Percentiles rank a stretch among this genome's conserved stretches.
These are phyloP conservation scores for Salix caprea DNA, from an alignment of 345 rosid species.

Conservation along the genomic window DNA sequence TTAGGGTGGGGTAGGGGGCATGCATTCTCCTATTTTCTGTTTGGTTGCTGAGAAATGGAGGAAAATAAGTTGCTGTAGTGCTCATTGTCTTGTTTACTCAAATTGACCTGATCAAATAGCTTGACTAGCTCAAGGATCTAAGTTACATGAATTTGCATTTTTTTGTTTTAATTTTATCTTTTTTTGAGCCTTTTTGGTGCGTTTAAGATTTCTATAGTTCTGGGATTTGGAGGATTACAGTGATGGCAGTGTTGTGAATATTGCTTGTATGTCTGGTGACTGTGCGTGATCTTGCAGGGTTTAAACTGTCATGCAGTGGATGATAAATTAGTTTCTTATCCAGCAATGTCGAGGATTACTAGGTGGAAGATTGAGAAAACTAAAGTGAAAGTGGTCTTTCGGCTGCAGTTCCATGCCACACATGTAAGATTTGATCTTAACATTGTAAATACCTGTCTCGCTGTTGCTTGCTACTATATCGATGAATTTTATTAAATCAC, in stretches of 20 bases:
- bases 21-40: slow-evolving; percentile 4
- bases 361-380: slow-evolving; percentile 94
- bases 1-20: not conserved
- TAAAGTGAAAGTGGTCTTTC: slow-evolving; percentile 90
- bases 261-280: not conserved
- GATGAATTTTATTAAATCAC: not conserved
- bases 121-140: slow-evolving; percentile 4
- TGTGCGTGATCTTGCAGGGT: slow-evolving; percentile 1
- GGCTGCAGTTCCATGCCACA: slow-evolving; percentile 92
- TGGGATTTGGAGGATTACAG: not conserved
- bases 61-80: slow-evolving; percentile 18
- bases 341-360: slow-evolving; percentile 72
- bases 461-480: not conserved
- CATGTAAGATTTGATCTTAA: slow-evolving; percentile 57
- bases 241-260: not conserved
- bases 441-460: not conserved
- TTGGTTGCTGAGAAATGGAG: slow-evolving; percentile 15
- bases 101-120: slow-evolving; percentile 10
- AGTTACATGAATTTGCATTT: not conserved
- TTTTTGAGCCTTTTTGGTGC: not conserved
- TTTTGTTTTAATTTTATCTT: not conserved
- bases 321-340: slow-evolving; percentile 26
- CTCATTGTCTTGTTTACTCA: slow-evolving; percentile 12
- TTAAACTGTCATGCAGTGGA: slow-evolving; percentile 33
- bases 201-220: not conserved